These are phyloP conservation scores for Juncus inflexus DNA, from an alignment of 176 grass and related monocot genomes.

Conservation along the genomic window DNA sequence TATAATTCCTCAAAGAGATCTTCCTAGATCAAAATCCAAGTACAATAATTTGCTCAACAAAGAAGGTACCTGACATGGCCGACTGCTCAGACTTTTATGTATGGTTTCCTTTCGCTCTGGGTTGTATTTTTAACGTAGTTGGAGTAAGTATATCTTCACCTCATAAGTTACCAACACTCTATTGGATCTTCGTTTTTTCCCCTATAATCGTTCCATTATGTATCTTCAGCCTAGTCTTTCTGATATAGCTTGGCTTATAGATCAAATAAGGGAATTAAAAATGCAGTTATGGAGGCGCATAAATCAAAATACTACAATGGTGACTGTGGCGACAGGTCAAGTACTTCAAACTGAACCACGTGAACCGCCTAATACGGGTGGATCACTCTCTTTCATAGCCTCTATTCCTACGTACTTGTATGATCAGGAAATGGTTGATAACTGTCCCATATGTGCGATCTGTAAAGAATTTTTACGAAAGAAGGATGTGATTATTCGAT, in stretches of 20 bases:
- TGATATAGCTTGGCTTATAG: not conserved
- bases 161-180: not conserved
- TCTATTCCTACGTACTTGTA: constrained; percentile 1
- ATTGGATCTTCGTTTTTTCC: not conserved
- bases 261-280: not conserved
- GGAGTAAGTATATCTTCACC: not conserved
- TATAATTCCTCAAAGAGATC: too few species aligned
- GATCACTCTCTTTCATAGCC: not conserved
- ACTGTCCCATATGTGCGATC: constrained; percentile 10
- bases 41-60: not conserved
- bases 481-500: not conserved
- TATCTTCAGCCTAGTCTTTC: not conserved
- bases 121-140: constrained; percentile 8
- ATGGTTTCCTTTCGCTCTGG: not conserved
- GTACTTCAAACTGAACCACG: constrained; percentile 1
- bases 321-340: not conserved
- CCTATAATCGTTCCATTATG: constrained; percentile 11
- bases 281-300: not conserved
- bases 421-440: not conserved
- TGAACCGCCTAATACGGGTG: not conserved
- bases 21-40: too few species aligned
- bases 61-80: constrained; percentile 4
- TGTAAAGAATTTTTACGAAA: constrained; percentile 4
- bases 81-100: not conserved
- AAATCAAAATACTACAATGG: not conserved